These are phyloP conservation scores for Hylodesmum podocarpum DNA, from an alignment of 306 rosid genomes.

Conservation along the genomic window DNA sequence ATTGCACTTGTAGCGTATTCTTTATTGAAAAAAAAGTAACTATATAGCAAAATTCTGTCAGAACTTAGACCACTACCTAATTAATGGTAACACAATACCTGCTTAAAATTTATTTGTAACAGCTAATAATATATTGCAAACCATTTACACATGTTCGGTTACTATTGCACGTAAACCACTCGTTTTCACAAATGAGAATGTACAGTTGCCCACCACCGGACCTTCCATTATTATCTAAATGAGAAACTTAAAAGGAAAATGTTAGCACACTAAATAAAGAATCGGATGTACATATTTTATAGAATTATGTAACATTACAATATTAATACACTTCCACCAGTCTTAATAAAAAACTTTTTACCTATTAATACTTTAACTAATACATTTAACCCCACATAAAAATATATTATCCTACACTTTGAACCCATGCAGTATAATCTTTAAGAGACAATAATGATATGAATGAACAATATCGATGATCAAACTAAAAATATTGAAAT, in stretches of 20 bases:
- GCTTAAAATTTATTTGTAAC: neutral
- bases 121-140: neutral
- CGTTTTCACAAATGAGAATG: neutral
- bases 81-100: no score
- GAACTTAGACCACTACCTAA: no score
- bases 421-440: constrained; percentile 1
- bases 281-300: neutral
- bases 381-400: neutral
- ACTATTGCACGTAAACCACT: neutral
- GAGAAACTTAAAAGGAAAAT: neutral
- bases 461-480: constrained; percentile 14
- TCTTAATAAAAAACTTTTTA: neutral
- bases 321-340: neutral
- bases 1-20: no score
- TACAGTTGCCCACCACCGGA: no score
- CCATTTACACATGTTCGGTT: constrained; percentile 1
- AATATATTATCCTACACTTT: neutral
- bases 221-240: neutral
- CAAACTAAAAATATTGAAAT: neutral
- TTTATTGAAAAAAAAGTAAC: no score
- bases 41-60: no score
- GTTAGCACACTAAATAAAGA: neutral
- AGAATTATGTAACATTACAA: neutral
- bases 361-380: neutral
- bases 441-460: neutral